These are phyloP conservation scores for Colletotrichum limetticola DNA, from an alignment of 2,329 filamentous ascomycete genomes.

Conservation along the genomic window DNA sequence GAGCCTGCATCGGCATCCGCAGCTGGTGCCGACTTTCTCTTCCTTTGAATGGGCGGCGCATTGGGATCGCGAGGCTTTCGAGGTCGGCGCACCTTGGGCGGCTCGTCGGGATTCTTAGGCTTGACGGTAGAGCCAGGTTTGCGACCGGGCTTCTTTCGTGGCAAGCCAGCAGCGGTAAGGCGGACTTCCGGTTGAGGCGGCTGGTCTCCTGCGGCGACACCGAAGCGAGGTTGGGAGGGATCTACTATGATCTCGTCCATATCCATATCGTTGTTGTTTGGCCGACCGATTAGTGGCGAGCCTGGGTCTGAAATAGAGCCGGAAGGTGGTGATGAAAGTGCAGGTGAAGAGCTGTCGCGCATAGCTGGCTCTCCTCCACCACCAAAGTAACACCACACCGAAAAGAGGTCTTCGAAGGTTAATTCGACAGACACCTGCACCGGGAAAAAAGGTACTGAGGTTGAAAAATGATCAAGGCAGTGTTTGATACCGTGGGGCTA, in stretches of 20 bases:
- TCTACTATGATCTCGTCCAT: conserved; percentile 64
- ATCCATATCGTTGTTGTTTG: conserved; percentile 45
- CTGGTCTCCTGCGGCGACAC: conserved; percentile 41
- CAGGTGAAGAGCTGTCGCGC: conserved; percentile 57
- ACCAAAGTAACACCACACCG: conserved; percentile 21
- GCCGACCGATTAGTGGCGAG: conserved; percentile 50
- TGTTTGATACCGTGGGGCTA: background rate
- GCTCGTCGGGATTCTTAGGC: conserved; percentile 54
- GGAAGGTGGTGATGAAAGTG: conserved; percentile 63
- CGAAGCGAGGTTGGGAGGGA: conserved; percentile 48
- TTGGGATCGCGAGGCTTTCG: conserved; percentile 70
- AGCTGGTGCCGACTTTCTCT: conserved; percentile 61
- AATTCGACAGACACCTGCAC: background rate
- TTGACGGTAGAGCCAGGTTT: conserved; percentile 69
- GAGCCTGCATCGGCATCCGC: conserved; percentile 49
- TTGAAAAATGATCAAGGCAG: background rate
- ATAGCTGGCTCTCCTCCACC: conserved; percentile 30
- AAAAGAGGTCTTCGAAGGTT: background rate
- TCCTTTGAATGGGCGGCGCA: conserved; percentile 63
- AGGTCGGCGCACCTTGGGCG: conserved; percentile 61
- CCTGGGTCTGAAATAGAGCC: conserved; percentile 60
- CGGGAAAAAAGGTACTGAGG: background rate
- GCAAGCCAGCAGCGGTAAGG: conserved; percentile 67
- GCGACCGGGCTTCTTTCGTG: conserved; percentile 72
- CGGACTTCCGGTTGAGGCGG: conserved; percentile 33